Evolutionary conservation across 73 alveolate genomes (phyloP).

Genomic region (Paramecium primaurelia): DNA sequence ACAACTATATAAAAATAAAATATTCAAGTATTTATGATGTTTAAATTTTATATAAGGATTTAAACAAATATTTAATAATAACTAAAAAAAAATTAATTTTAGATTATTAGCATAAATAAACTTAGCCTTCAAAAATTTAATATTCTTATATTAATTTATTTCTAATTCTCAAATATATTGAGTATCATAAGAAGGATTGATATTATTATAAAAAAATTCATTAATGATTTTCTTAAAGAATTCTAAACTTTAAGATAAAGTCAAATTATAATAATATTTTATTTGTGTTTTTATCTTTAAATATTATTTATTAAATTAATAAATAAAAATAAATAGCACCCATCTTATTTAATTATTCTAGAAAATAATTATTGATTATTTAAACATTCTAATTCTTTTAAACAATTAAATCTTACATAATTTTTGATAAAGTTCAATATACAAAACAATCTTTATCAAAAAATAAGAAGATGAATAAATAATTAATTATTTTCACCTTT

Average conservation of each 20-base stretch:
- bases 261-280: neutral
- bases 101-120: neutral
- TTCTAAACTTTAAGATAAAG: neutral
- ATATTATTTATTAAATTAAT: no score
- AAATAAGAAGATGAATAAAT: no score
- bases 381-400: no score
- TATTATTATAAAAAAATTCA: neutral
- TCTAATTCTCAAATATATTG: neutral
- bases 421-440: no score
- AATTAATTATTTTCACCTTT: no score
- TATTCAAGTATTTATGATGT: neutral
- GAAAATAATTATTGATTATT: no score
- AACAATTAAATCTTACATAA: no score
- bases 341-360: no score
- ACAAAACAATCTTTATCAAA: no score
- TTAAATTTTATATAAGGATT: neutral
- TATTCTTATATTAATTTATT: neutral
- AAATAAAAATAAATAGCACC: neutral
- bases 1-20: neutral
- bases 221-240: neutral
- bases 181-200: neutral
- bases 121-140: neutral
- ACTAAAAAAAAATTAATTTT: no score
- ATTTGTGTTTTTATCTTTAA: neutral
- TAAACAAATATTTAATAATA: no score